A percentile compares a stretch with the other conserved stretches of the same genome.
These are phyloP conservation scores for Penicillium paneum DNA, from an alignment of 2,329 filamentous ascomycete genomes.

Conservation along the genomic window DNA sequence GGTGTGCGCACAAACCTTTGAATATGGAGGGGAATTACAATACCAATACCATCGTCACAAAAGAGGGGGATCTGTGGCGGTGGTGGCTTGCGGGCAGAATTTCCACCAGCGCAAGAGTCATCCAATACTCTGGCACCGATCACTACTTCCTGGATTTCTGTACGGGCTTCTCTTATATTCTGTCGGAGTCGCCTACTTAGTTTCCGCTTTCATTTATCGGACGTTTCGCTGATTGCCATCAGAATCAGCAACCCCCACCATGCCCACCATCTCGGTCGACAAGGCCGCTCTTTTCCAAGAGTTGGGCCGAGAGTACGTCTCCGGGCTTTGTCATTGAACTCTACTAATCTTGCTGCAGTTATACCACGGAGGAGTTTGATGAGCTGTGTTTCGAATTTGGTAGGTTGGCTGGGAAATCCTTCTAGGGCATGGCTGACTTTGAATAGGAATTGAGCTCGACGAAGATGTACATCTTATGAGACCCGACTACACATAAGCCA, in stretches of 20 bases:
- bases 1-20: background rate
- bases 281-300: conserved; percentile 94
- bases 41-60: conserved; percentile 20
- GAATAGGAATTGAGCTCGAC: conserved; percentile 78
- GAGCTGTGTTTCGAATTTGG: conserved; percentile 98
- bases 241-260: conserved; percentile 48
- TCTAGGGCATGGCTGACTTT: conserved; percentile 33
- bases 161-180: conserved; percentile 2
- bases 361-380: conserved; percentile 92
- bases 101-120: conserved; percentile 25
- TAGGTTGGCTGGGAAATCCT: conserved; percentile 30
- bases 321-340: background rate
- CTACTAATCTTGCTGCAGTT: conserved; percentile 49
- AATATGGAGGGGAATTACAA: conserved; percentile 11
- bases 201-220: background rate
- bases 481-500: conserved; percentile 25
- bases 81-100: conserved; percentile 31
- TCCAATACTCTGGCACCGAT: conserved; percentile 11
- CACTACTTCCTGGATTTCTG: conserved; percentile 7
- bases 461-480: conserved; percentile 62
- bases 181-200: background rate
- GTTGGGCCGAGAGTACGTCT: conserved; percentile 76
- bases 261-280: conserved; percentile 96
- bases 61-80: conserved; percentile 33
- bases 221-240: conserved; percentile 5